Conservation (phyloP, 371 early-diverging fungal species). For the Lichtheimia ornata region DNA sequence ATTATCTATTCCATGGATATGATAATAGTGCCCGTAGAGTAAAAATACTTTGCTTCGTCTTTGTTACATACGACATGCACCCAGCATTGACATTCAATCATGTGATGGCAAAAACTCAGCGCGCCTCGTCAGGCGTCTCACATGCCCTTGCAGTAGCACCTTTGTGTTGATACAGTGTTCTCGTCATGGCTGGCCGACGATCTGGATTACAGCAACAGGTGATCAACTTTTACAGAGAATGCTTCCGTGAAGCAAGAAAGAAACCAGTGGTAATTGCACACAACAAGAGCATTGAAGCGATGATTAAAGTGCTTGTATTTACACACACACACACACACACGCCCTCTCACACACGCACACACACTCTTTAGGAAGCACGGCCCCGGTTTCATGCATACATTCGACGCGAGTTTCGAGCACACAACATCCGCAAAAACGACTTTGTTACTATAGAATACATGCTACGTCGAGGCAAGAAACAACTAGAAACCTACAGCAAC, state of each 20-base stretch:
- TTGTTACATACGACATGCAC: no score
- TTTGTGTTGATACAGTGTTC: no score
- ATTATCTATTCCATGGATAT: no score
- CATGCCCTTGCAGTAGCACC: no score
- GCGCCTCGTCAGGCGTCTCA: no score
- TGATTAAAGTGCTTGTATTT: not conserved
- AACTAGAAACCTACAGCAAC: constrained; percentile 55
- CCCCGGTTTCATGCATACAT: constrained; percentile 62
- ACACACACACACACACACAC: not conserved
- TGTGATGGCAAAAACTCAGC: no score
- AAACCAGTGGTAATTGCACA: constrained; percentile 52
- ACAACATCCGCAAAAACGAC: constrained; percentile 56
- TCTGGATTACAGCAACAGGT: constrained; percentile 67
- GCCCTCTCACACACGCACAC: not conserved
- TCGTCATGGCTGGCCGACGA: constrained; percentile 31
- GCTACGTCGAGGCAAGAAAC: constrained; percentile 57
- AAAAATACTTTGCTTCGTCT: no score
- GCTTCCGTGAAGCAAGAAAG: constrained; percentile 58
- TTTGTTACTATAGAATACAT: constrained; percentile 69
- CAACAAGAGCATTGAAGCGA: not conserved
- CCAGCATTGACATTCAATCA: no score
- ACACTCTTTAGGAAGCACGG: constrained; percentile 42
- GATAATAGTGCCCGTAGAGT: no score
- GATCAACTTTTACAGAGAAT: constrained; percentile 57
- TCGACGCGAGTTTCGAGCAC: constrained; percentile 59